Evolutionary conservation across 768 basidiomycete genomes (phyloP).

Genomic region (Sarcodon sp.): DNA sequence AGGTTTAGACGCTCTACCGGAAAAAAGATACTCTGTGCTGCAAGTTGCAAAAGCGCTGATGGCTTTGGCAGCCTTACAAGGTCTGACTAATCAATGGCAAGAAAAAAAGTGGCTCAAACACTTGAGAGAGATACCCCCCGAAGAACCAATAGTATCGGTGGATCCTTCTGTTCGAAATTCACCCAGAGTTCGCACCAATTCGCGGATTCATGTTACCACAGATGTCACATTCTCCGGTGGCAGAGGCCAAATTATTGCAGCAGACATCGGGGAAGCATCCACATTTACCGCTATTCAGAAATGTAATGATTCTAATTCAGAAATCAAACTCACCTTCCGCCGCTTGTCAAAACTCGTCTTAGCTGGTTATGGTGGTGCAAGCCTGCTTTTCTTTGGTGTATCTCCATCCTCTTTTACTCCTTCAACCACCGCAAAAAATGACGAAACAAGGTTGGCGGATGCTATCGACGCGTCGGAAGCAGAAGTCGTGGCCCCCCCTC

Average conservation of each 20-base stretch:
- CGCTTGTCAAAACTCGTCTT: constrained; percentile 74
- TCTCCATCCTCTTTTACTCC: constrained; percentile 13
- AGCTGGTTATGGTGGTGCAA: constrained; percentile 77
- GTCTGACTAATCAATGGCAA: constrained; percentile 72
- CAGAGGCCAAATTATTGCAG: constrained; percentile 63
- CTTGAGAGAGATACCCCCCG: constrained; percentile 55
- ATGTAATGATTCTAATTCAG: constrained; percentile 22
- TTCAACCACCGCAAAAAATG: constrained; percentile 23
- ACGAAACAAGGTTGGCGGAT: constrained; percentile 49
- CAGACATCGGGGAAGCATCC: constrained; percentile 59
- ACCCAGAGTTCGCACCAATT: constrained; percentile 14
- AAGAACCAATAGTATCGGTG: constrained; percentile 16
- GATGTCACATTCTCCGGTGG: constrained; percentile 59
- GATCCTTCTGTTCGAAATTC: background rate
- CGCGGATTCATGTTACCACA: constrained; percentile 61
- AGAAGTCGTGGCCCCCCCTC: constrained; percentile 24
- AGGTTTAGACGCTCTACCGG: constrained; percentile 38
- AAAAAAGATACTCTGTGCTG: constrained; percentile 46
- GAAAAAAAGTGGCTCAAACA: constrained; percentile 57
- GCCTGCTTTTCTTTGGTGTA: constrained; percentile 71
- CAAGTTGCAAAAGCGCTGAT: constrained; percentile 60
- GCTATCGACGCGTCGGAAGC: constrained; percentile 64
- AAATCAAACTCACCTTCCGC: constrained; percentile 59
- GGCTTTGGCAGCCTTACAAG: constrained; percentile 72
- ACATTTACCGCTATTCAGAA: constrained; percentile 13